Conservation (phyloP, 352 stramenopile species). For the Peronospora belbahrii region DNA sequence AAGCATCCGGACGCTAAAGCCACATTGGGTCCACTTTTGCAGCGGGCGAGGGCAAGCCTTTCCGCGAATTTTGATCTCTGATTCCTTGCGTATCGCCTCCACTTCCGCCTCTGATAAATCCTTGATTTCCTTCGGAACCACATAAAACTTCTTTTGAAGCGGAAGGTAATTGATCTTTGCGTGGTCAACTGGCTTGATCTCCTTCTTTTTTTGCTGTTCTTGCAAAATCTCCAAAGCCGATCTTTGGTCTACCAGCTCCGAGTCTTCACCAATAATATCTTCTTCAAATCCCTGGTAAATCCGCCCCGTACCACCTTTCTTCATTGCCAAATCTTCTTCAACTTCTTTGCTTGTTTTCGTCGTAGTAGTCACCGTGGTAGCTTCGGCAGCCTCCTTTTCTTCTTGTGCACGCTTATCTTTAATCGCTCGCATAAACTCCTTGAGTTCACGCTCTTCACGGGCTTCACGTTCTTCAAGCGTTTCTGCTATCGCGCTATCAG, state of each 20-base stretch:
- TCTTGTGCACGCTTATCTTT: slow-evolving; percentile 67
- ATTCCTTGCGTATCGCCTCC: slow-evolving; percentile 62
- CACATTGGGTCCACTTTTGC: slow-evolving; percentile 95
- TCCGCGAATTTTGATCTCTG: slow-evolving; percentile 96
- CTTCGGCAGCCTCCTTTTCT: slow-evolving; percentile 14
- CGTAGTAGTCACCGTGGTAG: not conserved
- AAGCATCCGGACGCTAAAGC: slow-evolving; percentile 94
- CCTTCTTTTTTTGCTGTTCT: slow-evolving; percentile 88
- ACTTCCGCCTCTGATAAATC: slow-evolving; percentile 84
- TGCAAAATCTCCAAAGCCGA: slow-evolving; percentile 88
- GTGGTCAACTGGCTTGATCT: slow-evolving; percentile 96
- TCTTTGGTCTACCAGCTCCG: slow-evolving; percentile 57
- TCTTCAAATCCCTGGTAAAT: slow-evolving; percentile 84
- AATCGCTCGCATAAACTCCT: slow-evolving; percentile 83
- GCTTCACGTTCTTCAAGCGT: slow-evolving; percentile 59
- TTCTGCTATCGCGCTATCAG: slow-evolving; percentile 22
- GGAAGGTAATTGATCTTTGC: slow-evolving; percentile 92
- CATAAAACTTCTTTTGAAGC: slow-evolving; percentile 99
- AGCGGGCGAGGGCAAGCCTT: slow-evolving; percentile 94
- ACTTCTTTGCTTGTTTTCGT: slow-evolving; percentile 1
- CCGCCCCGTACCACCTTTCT: slow-evolving; percentile 61
- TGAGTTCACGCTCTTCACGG: slow-evolving; percentile 68
- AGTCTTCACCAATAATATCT: slow-evolving; percentile 80
- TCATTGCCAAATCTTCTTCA: slow-evolving; percentile 15
- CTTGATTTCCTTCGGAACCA: slow-evolving; percentile 92